Evolutionary conservation across 1,284 basidiomycete species (phyloP).

Genomic region (Malassezia dermatis): DNA sequence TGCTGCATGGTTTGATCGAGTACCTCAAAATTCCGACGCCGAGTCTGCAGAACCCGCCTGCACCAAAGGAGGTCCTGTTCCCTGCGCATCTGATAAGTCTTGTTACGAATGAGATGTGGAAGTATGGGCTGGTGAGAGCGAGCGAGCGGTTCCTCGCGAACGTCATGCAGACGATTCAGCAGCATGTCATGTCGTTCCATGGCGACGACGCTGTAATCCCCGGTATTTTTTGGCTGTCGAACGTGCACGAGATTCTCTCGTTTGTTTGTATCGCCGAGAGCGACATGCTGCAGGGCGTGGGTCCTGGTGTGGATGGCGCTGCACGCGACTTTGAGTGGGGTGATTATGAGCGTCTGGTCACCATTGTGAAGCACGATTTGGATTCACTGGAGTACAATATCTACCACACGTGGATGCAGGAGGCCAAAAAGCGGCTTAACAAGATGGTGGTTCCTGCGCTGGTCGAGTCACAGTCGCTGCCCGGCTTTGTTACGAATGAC

Average conservation of each 20-base stretch:
- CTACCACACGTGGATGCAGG: slow-evolving; percentile 98
- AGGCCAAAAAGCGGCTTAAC: slow-evolving; percentile 87
- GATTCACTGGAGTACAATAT: slow-evolving; percentile 99
- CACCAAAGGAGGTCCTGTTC: slow-evolving; percentile 95
- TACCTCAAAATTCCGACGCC: slow-evolving; percentile 87
- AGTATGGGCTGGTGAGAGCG: slow-evolving; percentile 90
- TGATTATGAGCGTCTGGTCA: slow-evolving; percentile 89
- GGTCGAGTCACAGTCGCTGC: slow-evolving; percentile 92
- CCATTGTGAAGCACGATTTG: slow-evolving; percentile 95
- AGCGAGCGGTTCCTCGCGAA: slow-evolving; percentile 97
- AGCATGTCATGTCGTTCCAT: slow-evolving; percentile 85
- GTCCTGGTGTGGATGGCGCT: slow-evolving; percentile 76
- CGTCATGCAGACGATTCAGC: slow-evolving; percentile 95
- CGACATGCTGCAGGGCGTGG: slow-evolving; percentile 95
- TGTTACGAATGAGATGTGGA: slow-evolving; percentile 99
- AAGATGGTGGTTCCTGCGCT: slow-evolving; percentile 99
- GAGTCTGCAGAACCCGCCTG: slow-evolving; percentile 77
- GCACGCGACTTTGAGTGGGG: slow-evolving; percentile 91
- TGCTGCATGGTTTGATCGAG: slow-evolving; percentile 77
- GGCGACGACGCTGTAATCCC: slow-evolving; percentile 92
- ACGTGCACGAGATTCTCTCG: slow-evolving; percentile 98
- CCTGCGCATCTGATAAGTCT: slow-evolving; percentile 97
- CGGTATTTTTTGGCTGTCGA: slow-evolving; percentile 97
- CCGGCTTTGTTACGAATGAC: slow-evolving; percentile 93
- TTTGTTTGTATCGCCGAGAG: slow-evolving; percentile 97